Conservation (phyloP, 2,329 filamentous ascomycete genomes). For the Pyrenochaeta sp. region DNA sequence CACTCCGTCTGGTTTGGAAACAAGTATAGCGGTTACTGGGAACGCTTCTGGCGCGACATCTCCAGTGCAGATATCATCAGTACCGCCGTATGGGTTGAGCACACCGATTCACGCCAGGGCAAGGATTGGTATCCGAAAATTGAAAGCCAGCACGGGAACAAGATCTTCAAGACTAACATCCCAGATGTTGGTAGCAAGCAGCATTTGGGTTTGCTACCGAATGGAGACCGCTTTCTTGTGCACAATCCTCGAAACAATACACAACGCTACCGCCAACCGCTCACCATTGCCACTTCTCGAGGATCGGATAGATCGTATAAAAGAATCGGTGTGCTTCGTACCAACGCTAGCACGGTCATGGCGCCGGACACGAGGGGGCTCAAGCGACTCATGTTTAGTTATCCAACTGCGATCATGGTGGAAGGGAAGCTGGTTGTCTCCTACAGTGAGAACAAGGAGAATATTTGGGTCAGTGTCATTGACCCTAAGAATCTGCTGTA, state of each 20-base stretch:
- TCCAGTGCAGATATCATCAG: constrained; percentile 14
- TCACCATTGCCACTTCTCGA: constrained; percentile 17
- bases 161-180: constrained; percentile 19
- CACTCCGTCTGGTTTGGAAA: constrained; percentile 19
- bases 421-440: constrained; percentile 12
- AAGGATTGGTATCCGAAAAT: constrained; percentile 12
- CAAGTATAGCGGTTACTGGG: constrained; percentile 14
- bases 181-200: constrained; percentile 21
- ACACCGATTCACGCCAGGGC: constrained; percentile 6
- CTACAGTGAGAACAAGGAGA: constrained; percentile 25
- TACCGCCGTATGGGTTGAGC: constrained; percentile 18
- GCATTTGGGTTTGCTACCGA: constrained; percentile 11
- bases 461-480: constrained; percentile 21
- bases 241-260: constrained; percentile 21
- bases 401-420: constrained; percentile 20
- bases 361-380: constrained; percentile 18
- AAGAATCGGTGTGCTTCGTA: constrained; percentile 17
- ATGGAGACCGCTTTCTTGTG: constrained; percentile 13
- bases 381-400: constrained; percentile 22
- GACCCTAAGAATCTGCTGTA: constrained; percentile 13
- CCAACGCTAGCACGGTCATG: constrained; percentile 17
- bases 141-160: constrained; percentile 13
- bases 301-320: constrained; percentile 7
- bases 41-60: constrained; percentile 22
- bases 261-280: constrained; percentile 12